Evolutionary conservation across 148 eudicot genomes (phyloP), one percentile per base, ranked within the genome.

Genomic region (Pharnaceum exiguum): DNA sequence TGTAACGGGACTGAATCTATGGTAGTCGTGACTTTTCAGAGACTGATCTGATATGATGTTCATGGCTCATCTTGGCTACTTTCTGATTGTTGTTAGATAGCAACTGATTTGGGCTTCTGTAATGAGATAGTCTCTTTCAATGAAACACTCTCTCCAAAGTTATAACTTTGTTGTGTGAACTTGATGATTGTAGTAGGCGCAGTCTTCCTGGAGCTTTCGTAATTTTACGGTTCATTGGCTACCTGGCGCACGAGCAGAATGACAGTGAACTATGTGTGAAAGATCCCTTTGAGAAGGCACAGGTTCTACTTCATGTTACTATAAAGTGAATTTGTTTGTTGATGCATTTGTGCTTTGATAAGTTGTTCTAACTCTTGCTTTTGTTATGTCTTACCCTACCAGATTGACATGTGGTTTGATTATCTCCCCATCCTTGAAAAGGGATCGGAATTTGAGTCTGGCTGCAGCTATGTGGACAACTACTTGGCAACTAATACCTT

Each of bases 341-440:
- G 43, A 12, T 17, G 13, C 16, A 5, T 48, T 26, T 16, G 4
- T 9, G 18, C 52, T 12, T n/a, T 43, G 1, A 37, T 40, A 40
- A 9, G 19, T 38, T 37, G 48, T 40, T 33, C 38, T 37, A 18
- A 18, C 24, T 6, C 18, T 46, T 46, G 18, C 44, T 31, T 4
- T 27, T 5, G 15, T 24, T 10, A 8, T 54, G 32, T 10, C 8
- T 55, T 44, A 22, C 38, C 55, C 3, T 70, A n/a, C 55, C 55
- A 93, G 99, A 76, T 93, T 31, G 91, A 85, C 68, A 61, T 79
- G 72, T 93, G 90, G 91, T 59, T 93, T 21, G 89, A 93, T 24
- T 89, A 89, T 55, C 74, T 82, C 21, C 65, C 80, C 23, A 53
- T 89, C 18, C 73, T 93, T 59, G 71, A 75, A 12, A 76, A 67